Evolutionary conservation across 257 asterid genomes (phyloP), one percentile per base, ranked within the genome.

Genomic region (Phtheirospermum japonicum): DNA sequence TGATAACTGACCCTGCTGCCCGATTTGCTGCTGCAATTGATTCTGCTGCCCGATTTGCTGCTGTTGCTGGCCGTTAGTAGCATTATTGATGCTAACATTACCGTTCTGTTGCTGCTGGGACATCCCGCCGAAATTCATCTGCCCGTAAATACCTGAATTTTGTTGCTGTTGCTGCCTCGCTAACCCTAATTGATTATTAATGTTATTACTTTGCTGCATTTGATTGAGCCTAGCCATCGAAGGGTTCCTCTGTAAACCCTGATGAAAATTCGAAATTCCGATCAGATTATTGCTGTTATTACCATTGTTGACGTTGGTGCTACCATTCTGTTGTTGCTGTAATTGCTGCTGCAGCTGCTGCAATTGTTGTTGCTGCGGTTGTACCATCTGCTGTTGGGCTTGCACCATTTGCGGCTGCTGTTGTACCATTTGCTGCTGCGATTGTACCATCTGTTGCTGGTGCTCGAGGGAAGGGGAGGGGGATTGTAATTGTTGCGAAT

Each of bases 151-250:
- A 55, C 86, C 89, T 1, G 78, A 69, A 68, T 46, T 61, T 57
- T 59, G 75, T 36, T 59, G 79, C 40, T 69, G 71, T 11, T 66
- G 80, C 34, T 81, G 87, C 69, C 82, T 65, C 80, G 72, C 60
- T 64, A 82, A 72, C 33, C 84, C 80, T n/a, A 73, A 69, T 48
- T 68, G 82, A 49, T 40, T 81, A 76, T 42, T 74, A 71, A 74
- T 76, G 77, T 61, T 76, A 83, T 62, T 73, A 79, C 14, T 75
- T 58, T 76, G 86, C 66, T 89, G 96, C 67, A 79, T 55, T 57
- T 81, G 97, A 66, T 70, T 84, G 63, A 85, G 78, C 88, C 93
- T 85, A 43, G 89, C 66, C 51, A 85, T 71, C 0, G 96, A 87
- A 17, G 85, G 72, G 13, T 92, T 83, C 75, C 92, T 82, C 84